Percentiles rank a stretch among this genome's conserved stretches.
Evolutionary conservation across 768 basidiomycete genomes (phyloP).

Genomic region (Boletus reticulatus): DNA sequence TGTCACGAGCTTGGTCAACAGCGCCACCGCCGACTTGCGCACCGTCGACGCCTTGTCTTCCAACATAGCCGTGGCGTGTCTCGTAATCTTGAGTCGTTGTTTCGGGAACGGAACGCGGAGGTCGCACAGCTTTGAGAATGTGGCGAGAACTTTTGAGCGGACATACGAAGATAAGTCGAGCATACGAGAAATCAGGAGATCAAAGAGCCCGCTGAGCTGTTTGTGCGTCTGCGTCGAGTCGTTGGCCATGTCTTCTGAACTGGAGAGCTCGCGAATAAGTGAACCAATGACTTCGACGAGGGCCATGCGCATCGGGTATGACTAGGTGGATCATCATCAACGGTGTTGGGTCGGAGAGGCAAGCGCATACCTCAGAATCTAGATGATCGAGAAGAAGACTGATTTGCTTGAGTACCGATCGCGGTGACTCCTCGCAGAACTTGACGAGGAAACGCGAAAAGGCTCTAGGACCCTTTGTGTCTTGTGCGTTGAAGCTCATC

Average conservation of each 20-base stretch:
- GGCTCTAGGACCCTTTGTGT: constrained; percentile 82
- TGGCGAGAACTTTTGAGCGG: constrained; percentile 80
- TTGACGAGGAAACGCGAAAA: constrained; percentile 83
- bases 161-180: constrained; percentile 91
- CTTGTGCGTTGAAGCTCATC: constrained; percentile 75
- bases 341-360: neutral
- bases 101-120: constrained; percentile 81
- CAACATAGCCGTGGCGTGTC: constrained; percentile 73
- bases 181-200: constrained; percentile 81
- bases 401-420: constrained; percentile 86
- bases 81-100: constrained; percentile 73
- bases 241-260: constrained; percentile 46
- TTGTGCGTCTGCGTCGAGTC: constrained; percentile 52
- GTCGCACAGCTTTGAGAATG: constrained; percentile 75
- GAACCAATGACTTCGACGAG: constrained; percentile 87
- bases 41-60: constrained; percentile 90
- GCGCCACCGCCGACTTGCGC: constrained; percentile 76
- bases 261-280: constrained; percentile 79
- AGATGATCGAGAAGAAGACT: constrained; percentile 79
- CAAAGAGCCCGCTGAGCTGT: constrained; percentile 78
- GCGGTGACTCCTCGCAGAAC: constrained; percentile 76
- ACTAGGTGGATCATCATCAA: constrained; percentile 42
- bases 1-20: constrained; percentile 69
- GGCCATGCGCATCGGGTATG: constrained; percentile 95
- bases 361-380: constrained; percentile 78